Base-by-base conservation (phyloP, 2,329 filamentous ascomycete genomes). In the Stagonosporopsis rhizophila region DNA sequence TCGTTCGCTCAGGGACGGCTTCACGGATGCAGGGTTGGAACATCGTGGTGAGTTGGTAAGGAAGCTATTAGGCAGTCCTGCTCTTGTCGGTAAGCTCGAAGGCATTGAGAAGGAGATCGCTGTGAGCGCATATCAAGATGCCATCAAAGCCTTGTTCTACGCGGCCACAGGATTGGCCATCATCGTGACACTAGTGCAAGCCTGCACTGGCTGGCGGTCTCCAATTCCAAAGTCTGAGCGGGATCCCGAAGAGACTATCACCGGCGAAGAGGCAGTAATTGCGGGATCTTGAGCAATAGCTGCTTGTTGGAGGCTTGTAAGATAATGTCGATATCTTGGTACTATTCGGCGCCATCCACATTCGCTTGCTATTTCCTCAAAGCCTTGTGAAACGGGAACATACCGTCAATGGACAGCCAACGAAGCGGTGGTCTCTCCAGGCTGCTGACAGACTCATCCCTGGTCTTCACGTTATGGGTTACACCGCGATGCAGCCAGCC, bases 21-120 rank as follows among this genome's bases (percentile, higher is more conserved):
- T 91, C 61, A 70, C 74, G 4, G 70, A 81, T 5, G 75, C 74
- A 6, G 78, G 74, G 58, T 38, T 79, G 55, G 58, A 77, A 57
- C 62, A 70, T 39, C 64, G 69, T 35, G 77, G 73, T 2, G 75
- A 80, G 1, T 71, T 89, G 17, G 78, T 87, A 1, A 76, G 82
- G n/a, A 78, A 78, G 46, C 71, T 88, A 12, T 66, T 87, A 9
- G 86, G 86, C 0, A 86, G 83, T 61, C 86, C 86, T 2, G 84
- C 81, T 1, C 68, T 85, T 14, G 85, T 87, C 0, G 71, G 75
- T 27, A 68, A 66, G 11, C 62, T 88, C 39, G 60, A 75, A 0
- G 85, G 84, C 0, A 64, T 73, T 6, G 83, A 86, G 58, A 79
- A 73, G 37, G 71, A 76, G 8, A 74, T 87, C 23, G 86, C 86